Conservation (phyloP, 1,284 basidiomycete genomes). For the Crepidotus sp. region DNA sequence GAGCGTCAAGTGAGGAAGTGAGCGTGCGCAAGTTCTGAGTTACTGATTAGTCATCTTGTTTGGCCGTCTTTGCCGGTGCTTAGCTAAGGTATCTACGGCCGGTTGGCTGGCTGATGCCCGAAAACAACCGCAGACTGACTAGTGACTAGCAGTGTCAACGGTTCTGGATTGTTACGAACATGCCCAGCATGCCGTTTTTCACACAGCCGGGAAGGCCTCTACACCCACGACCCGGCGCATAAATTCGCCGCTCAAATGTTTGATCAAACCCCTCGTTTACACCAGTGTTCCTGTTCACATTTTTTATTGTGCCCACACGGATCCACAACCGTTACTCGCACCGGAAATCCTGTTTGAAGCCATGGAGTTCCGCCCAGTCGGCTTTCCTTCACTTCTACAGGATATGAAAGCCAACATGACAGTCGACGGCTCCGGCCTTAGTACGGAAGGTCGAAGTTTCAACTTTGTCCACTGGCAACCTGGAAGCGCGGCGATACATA, state of each 20-base stretch:
- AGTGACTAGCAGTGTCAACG: no score
- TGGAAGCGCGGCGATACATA: constrained; percentile 2
- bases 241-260: neutral
- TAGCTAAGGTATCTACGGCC: no score
- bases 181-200: neutral
- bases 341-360: neutral
- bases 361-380: neutral
- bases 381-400: neutral
- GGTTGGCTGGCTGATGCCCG: no score
- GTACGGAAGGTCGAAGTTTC: neutral
- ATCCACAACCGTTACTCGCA: constrained; percentile 4
- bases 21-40: no score
- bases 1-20: no score
- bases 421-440: no score
- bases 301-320: constrained; percentile 6
- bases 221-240: constrained; percentile 10
- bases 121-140: neutral
- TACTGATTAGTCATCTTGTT: no score
- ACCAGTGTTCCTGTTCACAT: neutral
- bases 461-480: neutral
- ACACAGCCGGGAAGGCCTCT: constrained; percentile 1
- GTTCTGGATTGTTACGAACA: constrained; percentile 6
- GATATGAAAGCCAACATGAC: neutral
- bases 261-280: neutral
- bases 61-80: neutral